A percentile compares a stretch with the other conserved stretches of the same genome.
These are phyloP conservation scores for Entomortierella parvispora DNA, from an alignment of 192 early-diverging fungal species.

Conservation along the genomic window DNA sequence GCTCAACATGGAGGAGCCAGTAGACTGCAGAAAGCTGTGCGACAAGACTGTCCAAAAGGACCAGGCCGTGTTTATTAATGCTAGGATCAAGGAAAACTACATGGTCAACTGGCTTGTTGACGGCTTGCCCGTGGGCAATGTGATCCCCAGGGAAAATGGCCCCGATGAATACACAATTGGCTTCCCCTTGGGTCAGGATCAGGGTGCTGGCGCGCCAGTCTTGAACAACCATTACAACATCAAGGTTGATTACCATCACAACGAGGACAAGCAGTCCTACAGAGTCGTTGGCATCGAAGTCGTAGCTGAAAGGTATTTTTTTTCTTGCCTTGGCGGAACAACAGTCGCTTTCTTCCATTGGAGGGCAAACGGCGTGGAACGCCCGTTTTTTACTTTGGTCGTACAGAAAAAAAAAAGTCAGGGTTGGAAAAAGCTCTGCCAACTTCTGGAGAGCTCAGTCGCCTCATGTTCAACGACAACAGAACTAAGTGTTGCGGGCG, in stretches of 20 bases:
- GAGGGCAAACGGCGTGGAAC: neutral
- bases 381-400: neutral
- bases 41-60: conserved; percentile 59
- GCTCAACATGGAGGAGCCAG: conserved; percentile 24
- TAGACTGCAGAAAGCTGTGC: conserved; percentile 77
- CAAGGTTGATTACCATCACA: conserved; percentile 81
- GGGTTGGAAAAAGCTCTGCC: no score
- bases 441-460: no score
- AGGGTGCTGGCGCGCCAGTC: conserved; percentile 21
- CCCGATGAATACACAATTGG: conserved; percentile 73
- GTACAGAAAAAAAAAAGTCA: no score
- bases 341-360: neutral
- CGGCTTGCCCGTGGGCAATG: conserved; percentile 88
- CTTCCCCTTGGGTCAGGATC: conserved; percentile 75
- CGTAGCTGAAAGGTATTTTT: conserved; percentile 66
- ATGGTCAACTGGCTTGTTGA: conserved; percentile 90
- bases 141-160: conserved; percentile 63
- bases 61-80: conserved; percentile 89
- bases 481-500: no score
- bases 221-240: conserved; percentile 96
- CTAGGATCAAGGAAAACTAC: conserved; percentile 81
- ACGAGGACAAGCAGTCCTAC: conserved; percentile 63
- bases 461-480: no score
- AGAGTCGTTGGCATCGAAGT: conserved; percentile 94
- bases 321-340: no score